Conservation (phyloP, 371 early-diverging fungal genomes). For the Actinomucor elegans region DNA sequence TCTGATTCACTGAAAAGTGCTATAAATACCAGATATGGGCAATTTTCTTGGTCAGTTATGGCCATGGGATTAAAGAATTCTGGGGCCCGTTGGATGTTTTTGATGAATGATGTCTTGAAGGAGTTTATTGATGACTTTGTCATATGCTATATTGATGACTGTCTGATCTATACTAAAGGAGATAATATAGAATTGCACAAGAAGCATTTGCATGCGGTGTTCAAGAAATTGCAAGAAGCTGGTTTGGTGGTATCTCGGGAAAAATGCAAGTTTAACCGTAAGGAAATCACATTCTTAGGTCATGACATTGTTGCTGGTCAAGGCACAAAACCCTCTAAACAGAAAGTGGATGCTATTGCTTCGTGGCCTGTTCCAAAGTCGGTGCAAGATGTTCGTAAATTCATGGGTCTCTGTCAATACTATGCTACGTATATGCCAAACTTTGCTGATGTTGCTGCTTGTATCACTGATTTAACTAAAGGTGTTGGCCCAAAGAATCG, state of each 20-base stretch:
- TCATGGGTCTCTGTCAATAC: constrained; percentile 27
- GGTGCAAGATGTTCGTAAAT: constrained; percentile 32
- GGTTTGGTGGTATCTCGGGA: constrained; percentile 34
- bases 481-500: constrained; percentile 16
- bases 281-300: constrained; percentile 48
- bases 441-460: constrained; percentile 33
- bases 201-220: constrained; percentile 31
- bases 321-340: constrained; percentile 27
- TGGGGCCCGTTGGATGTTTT: constrained; percentile 42
- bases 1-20: constrained; percentile 4
- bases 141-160: constrained; percentile 48
- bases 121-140: constrained; percentile 36
- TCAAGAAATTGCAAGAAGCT: constrained; percentile 26
- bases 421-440: constrained; percentile 32
- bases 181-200: constrained; percentile 43
- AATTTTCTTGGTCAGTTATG: constrained; percentile 46
- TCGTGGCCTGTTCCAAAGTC: constrained; percentile 36
- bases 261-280: constrained; percentile 50
- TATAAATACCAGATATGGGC: constrained; percentile 20
- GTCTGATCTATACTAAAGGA: constrained; percentile 41
- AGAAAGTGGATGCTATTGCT: constrained; percentile 24
- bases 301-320: constrained; percentile 26
- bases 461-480: constrained; percentile 35
- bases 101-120: constrained; percentile 36
- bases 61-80: constrained; percentile 54